These are phyloP conservation scores for Hypoxylon crocopeplum DNA, from an alignment of 495 filamentous ascomycete genomes.

Conservation along the genomic window DNA sequence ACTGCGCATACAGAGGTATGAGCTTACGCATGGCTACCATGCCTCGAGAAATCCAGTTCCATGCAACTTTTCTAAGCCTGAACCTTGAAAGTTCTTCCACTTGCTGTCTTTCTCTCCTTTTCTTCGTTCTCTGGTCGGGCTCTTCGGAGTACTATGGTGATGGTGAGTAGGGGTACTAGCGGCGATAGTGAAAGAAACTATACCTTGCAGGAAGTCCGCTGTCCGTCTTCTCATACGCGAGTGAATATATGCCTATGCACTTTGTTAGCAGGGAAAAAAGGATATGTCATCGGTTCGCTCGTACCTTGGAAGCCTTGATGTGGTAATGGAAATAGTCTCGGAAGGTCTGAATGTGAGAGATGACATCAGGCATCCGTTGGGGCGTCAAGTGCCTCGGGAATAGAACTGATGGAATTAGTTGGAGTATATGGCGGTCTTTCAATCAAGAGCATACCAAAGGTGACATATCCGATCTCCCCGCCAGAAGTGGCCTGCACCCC, in stretches of 20 bases:
- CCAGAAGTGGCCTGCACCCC: constrained; percentile 75
- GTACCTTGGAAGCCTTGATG: constrained; percentile 96
- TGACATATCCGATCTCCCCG: constrained; percentile 93
- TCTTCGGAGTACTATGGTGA: constrained; percentile 76
- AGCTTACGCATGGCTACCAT: background rate
- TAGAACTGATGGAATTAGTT: constrained; percentile 67
- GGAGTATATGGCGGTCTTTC: background rate
- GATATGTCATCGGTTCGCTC: constrained; percentile 5
- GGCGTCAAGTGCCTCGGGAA: constrained; percentile 93
- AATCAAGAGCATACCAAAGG: constrained; percentile 74
- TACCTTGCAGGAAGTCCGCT: constrained; percentile 96
- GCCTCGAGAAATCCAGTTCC: background rate
- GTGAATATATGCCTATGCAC: constrained; percentile 87
- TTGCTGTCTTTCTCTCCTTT: constrained; percentile 97
- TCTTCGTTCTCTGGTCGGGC: constrained; percentile 94
- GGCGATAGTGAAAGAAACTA: constrained; percentile 39
- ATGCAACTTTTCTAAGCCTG: constrained; percentile 34
- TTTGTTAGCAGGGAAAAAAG: constrained; percentile 11
- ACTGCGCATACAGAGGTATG: constrained; percentile 5
- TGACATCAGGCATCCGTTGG: constrained; percentile 89
- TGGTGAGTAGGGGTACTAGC: constrained; percentile 23
- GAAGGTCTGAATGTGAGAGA: constrained; percentile 99
- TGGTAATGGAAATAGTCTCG: constrained; percentile 99
- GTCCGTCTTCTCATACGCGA: constrained; percentile 96
- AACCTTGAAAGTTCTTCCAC: constrained; percentile 90